phyloP scores from a whole-genome alignment of 1,139 yeast genomes.

The Tardiomyces blankii region DNA sequence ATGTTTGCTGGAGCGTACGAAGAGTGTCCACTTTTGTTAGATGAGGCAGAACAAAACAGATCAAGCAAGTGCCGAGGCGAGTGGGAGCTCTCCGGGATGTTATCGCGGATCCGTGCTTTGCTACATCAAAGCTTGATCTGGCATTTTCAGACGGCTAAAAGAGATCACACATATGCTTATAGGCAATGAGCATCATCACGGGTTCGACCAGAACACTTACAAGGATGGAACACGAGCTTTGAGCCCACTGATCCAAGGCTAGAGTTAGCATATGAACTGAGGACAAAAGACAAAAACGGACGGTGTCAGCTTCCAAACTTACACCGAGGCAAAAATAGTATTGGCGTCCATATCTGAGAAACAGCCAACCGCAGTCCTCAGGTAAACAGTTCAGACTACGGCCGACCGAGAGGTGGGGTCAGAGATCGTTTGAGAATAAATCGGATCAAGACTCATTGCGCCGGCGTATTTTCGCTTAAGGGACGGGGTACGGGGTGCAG shows the following conservation, averaged over 20 bases:
- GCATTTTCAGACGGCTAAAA: too few relatives aligned
- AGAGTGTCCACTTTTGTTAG: conserved; percentile 22
- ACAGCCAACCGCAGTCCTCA: neutral
- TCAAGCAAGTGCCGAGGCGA: too few relatives aligned
- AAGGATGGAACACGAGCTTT: conserved; percentile 26
- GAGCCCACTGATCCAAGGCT: conserved; percentile 27
- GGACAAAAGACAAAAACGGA: too few relatives aligned
- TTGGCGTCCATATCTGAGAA: conserved; percentile 13
- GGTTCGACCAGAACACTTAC: conserved; percentile 12
- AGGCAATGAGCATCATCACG: too few relatives aligned
- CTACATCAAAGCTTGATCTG: too few relatives aligned
- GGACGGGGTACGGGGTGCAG: neutral
- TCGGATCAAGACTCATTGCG: neutral
- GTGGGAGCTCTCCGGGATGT: too few relatives aligned
- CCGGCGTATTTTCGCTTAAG: neutral
- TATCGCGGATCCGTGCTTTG: too few relatives aligned
- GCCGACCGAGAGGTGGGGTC: too few relatives aligned
- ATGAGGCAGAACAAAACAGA: neutral
- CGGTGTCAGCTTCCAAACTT: conserved; percentile 6
- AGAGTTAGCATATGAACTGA: neutral
- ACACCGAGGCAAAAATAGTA: conserved; percentile 20
- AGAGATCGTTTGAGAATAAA: neutral
- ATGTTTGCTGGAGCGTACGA: conserved; percentile 30
- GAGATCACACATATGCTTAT: too few relatives aligned
- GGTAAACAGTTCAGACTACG: neutral